Evolutionary conservation across 1,284 basidiomycete species (phyloP), one percentile per base, ranked within the genome.

Genomic region (Ustilago loliicola): DNA sequence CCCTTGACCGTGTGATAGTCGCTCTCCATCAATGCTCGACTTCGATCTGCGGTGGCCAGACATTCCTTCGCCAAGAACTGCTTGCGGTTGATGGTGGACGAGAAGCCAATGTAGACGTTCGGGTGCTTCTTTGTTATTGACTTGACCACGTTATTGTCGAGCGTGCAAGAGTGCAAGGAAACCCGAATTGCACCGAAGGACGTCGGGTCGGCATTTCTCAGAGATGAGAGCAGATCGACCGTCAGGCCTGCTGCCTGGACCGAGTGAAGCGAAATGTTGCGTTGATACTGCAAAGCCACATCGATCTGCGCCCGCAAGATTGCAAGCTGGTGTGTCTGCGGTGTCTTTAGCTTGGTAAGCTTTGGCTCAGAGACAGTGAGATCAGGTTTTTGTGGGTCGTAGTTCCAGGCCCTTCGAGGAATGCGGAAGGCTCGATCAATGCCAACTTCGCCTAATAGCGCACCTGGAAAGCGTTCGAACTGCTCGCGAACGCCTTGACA

Each of bases 191-290:
- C 72, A n/a, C 71, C 61, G n/a, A 73, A 80, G 15, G 64, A 50
- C 1, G 71, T 57, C 8, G 57, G 58, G 19, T 67, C 57, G 17
- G 69, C 55, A 19, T 73, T 72, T 34, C 59, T 61, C 13, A 80
- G 42, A n/a, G 74, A 72, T 1, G 61, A 58, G 32, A 85, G 59
- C 25, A 83, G 56, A 23, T 74, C 74, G 9, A 75, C 56, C 5
- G 82, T 83, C 2, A 78, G 50, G 0, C 82, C 84, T 9, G 77
- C 76, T 2, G 82, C 79, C 25, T 81, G 79, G 21, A 85, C 84
- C 19, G 83, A 83, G 61, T 85, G 84, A 19, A 84, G 78, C 57
- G 79, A 81, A 48, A 85, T 74, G 61, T 80, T 80, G 51, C 84
- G 76, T 7, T 64, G 55, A 19, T 77, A 56, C 6, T 63, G 53